Conservation (phyloP, 345 rosid genomes). For the Salix udensis region DNA sequence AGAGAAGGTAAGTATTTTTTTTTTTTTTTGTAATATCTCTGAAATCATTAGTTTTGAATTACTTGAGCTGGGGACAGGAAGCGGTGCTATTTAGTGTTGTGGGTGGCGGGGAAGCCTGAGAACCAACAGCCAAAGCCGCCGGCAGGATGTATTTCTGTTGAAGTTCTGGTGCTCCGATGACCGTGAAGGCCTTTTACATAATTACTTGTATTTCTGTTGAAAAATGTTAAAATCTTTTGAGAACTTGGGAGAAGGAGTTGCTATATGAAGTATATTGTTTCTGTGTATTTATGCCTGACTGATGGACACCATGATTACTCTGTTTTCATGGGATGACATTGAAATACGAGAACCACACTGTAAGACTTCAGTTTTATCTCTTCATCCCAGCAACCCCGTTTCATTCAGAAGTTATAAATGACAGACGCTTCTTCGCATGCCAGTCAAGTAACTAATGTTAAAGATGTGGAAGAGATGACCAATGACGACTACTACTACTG, state of each 20-base stretch:
- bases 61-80: conserved; percentile 38
- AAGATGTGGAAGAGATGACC: too few relatives aligned
- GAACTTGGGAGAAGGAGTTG: not conserved
- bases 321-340: not conserved
- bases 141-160: conserved; percentile 47
- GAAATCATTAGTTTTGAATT: not conserved
- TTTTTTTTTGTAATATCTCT: not conserved
- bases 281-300: not conserved
- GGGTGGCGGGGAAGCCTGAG: conserved; percentile 55
- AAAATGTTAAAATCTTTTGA: not conserved
- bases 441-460: too few relatives aligned
- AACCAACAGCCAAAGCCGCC: conserved; percentile 39
- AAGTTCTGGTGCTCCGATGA: conserved; percentile 65
- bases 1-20: conserved; percentile 44
- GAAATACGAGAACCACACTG: too few relatives aligned
- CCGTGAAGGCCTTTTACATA: conserved; percentile 38
- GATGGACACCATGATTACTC: not conserved
- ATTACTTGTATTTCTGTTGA: too few relatives aligned
- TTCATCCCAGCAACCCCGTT: too few relatives aligned
- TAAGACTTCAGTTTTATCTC: not conserved
- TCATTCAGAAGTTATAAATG: too few relatives aligned
- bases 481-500: not conserved
- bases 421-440: too few relatives aligned
- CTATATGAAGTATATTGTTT: not conserved
- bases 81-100: conserved; percentile 63